Evolutionary conservation across 2,329 filamentous ascomycete genomes (phyloP).

Genomic region (Fusarium coicis): DNA sequence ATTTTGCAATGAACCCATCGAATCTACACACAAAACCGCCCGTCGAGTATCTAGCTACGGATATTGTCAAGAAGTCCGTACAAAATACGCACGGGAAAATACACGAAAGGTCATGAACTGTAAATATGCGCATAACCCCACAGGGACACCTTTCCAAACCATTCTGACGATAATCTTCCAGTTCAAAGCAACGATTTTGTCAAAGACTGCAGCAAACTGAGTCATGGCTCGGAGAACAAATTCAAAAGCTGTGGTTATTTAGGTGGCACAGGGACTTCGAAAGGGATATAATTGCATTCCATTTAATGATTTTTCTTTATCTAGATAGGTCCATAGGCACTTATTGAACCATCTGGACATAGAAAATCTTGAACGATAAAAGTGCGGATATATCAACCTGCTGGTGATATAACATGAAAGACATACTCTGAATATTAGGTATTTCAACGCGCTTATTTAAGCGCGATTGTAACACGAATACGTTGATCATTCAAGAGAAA

Average conservation of each 20-base stretch:
- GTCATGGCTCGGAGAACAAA: neutral
- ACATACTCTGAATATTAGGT: neutral
- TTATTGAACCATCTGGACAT: neutral
- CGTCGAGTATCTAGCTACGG: neutral
- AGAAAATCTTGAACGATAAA: neutral
- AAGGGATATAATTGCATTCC: neutral
- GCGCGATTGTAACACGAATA: neutral
- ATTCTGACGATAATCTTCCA: neutral
- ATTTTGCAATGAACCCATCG: neutral
- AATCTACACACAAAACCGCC: neutral
- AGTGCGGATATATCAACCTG: neutral
- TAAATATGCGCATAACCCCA: neutral
- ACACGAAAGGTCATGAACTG: neutral
- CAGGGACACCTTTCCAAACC: neutral
- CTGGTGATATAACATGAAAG: neutral
- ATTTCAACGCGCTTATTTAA: neutral
- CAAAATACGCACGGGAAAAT: neutral
- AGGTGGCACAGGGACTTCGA: neutral
- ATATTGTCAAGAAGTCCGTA: too few species aligned
- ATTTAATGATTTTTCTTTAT: neutral
- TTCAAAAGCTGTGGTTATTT: neutral
- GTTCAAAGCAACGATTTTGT: neutral
- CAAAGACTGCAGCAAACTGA: neutral
- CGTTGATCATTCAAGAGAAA: neutral
- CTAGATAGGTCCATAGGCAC: neutral